These are phyloP conservation scores for Raffaelea deltoideospora DNA, from an alignment of 2,329 filamentous ascomycete genomes.

Conservation along the genomic window DNA sequence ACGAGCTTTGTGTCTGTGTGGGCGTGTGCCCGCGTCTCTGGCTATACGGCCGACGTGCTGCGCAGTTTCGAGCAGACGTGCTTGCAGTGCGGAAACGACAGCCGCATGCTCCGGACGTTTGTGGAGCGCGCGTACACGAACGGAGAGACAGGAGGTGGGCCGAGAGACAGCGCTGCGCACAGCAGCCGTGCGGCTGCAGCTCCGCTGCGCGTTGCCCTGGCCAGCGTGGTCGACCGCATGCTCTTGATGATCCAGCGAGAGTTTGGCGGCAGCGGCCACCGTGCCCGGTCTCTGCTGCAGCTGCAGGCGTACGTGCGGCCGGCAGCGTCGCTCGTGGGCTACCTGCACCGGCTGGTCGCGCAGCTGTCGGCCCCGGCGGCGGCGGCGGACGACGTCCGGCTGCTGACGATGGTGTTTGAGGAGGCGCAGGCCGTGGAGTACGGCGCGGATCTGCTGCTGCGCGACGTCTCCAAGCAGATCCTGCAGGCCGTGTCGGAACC, in stretches of 20 bases:
- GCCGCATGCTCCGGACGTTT: conserved; percentile 27
- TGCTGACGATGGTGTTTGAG: conserved; percentile 46
- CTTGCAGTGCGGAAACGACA: conserved; percentile 30
- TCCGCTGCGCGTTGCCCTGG: conserved; percentile 36
- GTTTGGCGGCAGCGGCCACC: conserved; percentile 26
- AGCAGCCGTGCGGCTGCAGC: too few relatives aligned
- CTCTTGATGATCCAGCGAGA: conserved; percentile 33
- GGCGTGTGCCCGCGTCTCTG: conserved; percentile 34
- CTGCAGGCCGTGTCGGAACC: conserved; percentile 24
- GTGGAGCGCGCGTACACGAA: conserved; percentile 29
- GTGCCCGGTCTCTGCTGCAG: conserved; percentile 33
- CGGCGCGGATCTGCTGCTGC: conserved; percentile 42
- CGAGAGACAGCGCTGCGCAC: conserved; percentile 9
- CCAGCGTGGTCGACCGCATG: conserved; percentile 30
- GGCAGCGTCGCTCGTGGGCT: conserved; percentile 30
- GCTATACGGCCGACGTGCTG: conserved; percentile 36
- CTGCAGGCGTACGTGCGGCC: conserved; percentile 34
- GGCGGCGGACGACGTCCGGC: conserved; percentile 38
- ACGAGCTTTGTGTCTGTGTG: background rate
- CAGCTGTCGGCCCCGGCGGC: conserved; percentile 25
- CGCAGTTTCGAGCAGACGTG: conserved; percentile 30
- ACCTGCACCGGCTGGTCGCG: conserved; percentile 34
- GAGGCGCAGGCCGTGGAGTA: conserved; percentile 50
- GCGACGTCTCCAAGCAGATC: conserved; percentile 51
- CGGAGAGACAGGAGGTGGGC: too few relatives aligned